Evolutionary conservation across 345 rosid species (phyloP).

Genomic region (Abelmoschus esculentus): DNA sequence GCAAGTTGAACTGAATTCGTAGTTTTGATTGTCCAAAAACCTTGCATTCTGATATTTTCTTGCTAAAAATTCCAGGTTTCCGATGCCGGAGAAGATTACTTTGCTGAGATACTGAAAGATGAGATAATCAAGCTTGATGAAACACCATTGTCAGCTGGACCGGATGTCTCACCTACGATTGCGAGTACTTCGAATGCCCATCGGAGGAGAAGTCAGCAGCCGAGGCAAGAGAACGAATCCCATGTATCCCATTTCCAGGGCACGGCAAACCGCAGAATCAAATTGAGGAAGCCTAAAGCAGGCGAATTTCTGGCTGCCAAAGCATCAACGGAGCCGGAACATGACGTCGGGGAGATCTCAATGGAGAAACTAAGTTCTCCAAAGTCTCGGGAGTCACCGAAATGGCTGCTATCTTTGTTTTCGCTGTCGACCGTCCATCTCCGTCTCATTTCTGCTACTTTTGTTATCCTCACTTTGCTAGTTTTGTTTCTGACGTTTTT

Average conservation of each 20-base stretch:
- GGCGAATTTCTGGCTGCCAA: not conserved
- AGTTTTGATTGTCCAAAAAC: not conserved
- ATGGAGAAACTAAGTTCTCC: constrained; percentile 1
- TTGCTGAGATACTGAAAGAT: constrained; percentile 70
- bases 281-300: constrained; percentile 4
- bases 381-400: not conserved
- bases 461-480: constrained; percentile 16
- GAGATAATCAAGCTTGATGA: constrained; percentile 36
- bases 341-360: not conserved
- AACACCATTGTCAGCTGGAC: not conserved
- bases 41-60: not conserved
- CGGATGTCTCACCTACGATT: constrained; percentile 7
- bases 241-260: constrained; percentile 22
- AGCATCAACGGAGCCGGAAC: not conserved
- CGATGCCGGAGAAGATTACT: constrained; percentile 44
- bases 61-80: constrained; percentile 28
- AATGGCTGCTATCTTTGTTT: constrained; percentile 9
- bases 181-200: constrained; percentile 6
- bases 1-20: not conserved
- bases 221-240: constrained; percentile 7
- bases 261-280: constrained; percentile 28
- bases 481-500: constrained; percentile 12
- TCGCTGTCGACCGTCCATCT: not conserved
- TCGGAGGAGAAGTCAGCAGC: constrained; percentile 9
- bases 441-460: not conserved